A percentile compares a stretch with the other conserved stretches of the same genome.
Evolutionary conservation across 352 stramenopile genomes (phyloP).

Genomic region (Globisporangium nunn): DNA sequence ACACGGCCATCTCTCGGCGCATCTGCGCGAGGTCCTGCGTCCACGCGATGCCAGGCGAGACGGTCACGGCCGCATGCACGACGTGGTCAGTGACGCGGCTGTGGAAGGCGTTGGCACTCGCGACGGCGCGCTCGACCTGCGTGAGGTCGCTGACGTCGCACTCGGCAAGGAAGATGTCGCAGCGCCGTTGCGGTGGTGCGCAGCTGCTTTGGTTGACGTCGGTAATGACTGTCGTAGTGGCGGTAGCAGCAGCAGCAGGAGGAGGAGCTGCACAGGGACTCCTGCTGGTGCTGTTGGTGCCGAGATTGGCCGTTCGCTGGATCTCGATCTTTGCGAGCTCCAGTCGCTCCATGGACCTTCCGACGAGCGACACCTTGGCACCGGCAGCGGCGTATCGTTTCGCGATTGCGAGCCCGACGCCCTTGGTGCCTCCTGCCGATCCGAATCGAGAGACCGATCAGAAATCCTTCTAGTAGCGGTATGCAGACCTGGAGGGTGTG

Average conservation of each 20-base stretch:
- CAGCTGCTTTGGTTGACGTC: neutral
- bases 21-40: slow-evolving; percentile 41
- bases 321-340: slow-evolving; percentile 9
- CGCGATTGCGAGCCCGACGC: slow-evolving; percentile 49
- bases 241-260: neutral
- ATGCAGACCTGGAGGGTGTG: neutral
- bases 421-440: slow-evolving; percentile 7
- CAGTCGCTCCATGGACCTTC: slow-evolving; percentile 3
- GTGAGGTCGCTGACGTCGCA: slow-evolving; percentile 35
- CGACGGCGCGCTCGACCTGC: slow-evolving; percentile 31
- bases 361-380: slow-evolving; percentile 25
- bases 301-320: neutral
- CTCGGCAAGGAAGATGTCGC: slow-evolving; percentile 24
- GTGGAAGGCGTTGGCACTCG: slow-evolving; percentile 50
- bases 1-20: slow-evolving; percentile 40
- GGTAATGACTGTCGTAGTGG: neutral
- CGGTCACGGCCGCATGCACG: slow-evolving; percentile 32
- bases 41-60: slow-evolving; percentile 37
- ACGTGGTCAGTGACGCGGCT: slow-evolving; percentile 51
- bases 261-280: neutral
- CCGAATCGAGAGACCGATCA: neutral
- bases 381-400: slow-evolving; percentile 46
- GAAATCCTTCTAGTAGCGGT: neutral
- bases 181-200: too few relatives aligned
- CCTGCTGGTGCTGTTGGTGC: too few relatives aligned